Base-by-base conservation (phyloP, 2,329 filamentous ascomycete genomes). In the Stromatinia cepivora region DNA sequence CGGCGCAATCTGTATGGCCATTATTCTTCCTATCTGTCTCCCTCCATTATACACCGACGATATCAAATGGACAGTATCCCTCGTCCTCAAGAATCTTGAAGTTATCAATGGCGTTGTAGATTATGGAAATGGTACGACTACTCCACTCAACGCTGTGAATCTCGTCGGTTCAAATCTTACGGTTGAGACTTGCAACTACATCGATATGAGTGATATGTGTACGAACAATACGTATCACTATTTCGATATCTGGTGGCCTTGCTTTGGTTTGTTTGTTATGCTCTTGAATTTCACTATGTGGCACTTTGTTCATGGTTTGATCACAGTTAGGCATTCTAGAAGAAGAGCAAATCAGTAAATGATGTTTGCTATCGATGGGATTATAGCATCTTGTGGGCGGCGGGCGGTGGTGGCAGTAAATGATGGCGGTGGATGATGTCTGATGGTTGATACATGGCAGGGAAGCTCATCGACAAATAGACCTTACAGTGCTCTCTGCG, bases 131-230 rank as follows among this genome's bases (percentile, higher is more conserved):
- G 46, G 61, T 5, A 64, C 61, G 5, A 53, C 20, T 22, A 22
- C 34, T 9, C 61, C 46, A 2, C 31, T 64, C n/a, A 52, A 20
- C 9, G 15, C 39, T 22, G n/a, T 22, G 31, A 39, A 52, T 42
- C 46, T 64, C 22, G n/a, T n/a, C 5, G 61, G 34, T 15, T 52
- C 61, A 2, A 64, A 64, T n/a, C 61, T 64, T 3, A 52, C 46
- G 1, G 2, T 64, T 28, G 5, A 28, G 3, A 64, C 46, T 20
- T 64, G 31, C 31, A 64, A 39, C n/a, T 64, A 52, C 2, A 28
- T 64, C 34, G 6, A 48, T 31, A 5, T 22, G 1, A 17, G 3
- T 25, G 34, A 52, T 39, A 11, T 64, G 9, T 64, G 61, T 34
- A 64, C 61, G 7, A 39, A 53, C 10, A 64, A 64, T 11, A 13